Base-by-base conservation (phyloP, 768 basidiomycete species). In the Boletales sp. region DNA sequence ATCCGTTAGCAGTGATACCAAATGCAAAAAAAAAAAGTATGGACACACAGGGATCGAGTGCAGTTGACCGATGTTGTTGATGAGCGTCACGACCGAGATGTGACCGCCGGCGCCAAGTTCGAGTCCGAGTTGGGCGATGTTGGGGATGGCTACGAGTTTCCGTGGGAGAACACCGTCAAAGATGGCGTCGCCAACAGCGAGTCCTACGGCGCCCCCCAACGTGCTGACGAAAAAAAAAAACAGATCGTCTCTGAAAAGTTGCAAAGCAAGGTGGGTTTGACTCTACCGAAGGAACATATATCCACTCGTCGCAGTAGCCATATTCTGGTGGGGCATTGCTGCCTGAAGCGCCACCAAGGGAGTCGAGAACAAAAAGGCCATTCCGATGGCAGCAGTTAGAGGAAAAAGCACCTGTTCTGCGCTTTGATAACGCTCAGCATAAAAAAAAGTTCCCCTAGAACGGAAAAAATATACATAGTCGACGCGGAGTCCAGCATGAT, bases 291-390 rank as follows among this genome's bases (percentile, higher is more conserved):
- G 72, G 61, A 92, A 84, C 19, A 79, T 77, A 55, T 84, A 86
- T 0, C 86, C 80, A 1, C 82, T 83, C 81, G 51, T 87, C 62
- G 4, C 87, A 76, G 89, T 87, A 1, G 90, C 88, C 87, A 92
- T 90, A 54, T 90, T 87, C 52, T 82, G 83, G 21, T 85, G 61
- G 2, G 90, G 90, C 89, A 93, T 93, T 0, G 89, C 83, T 13
- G 88, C 86, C 66, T 93, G 90, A n/a, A 92, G 67, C 10, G 76
- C 85, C 50, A 90, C 85, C 13, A 90, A 68, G 1, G 87, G 87
- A 2, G 68, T 63, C 72, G 82, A 79, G 74, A 86, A 85, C 37
- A 90, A 66, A 55, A 74, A 76, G 0, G 86, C 87, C 13, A 80
- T 61, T 0, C 87, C 87, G 13, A 83, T 36, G 6, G 84, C 78